These are phyloP conservation scores for Pseudogymnoascus pannorum DNA, from an alignment of 2,329 filamentous ascomycete genomes.

Conservation along the genomic window DNA sequence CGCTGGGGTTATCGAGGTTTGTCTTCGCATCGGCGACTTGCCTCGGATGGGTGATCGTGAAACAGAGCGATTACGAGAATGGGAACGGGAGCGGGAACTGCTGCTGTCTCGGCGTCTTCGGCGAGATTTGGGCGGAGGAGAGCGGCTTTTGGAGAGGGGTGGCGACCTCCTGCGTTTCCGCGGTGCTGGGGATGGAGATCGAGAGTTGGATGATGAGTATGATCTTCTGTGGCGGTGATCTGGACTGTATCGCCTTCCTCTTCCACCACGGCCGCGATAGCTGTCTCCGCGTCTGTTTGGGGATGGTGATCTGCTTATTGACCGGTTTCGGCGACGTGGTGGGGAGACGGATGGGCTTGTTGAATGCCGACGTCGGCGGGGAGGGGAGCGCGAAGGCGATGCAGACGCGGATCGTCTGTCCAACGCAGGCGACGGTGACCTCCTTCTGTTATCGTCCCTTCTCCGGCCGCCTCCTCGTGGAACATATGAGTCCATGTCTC, in stretches of 20 bases:
- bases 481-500: constrained; percentile 29
- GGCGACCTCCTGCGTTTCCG: constrained; percentile 27
- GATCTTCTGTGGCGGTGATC: constrained; percentile 27
- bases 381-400: constrained; percentile 26
- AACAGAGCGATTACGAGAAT: constrained; percentile 15
- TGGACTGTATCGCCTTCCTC: constrained; percentile 26
- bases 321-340: constrained; percentile 22
- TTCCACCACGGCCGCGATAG: constrained; percentile 24
- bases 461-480: constrained; percentile 25
- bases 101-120: constrained; percentile 22
- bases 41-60: constrained; percentile 7
- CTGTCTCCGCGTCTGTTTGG: constrained; percentile 22
- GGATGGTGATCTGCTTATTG: constrained; percentile 21
- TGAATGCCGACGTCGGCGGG: constrained; percentile 22
- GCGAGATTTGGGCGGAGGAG: constrained; percentile 23
- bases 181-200: constrained; percentile 19
- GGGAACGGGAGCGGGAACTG: constrained; percentile 27
- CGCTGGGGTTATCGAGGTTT: neutral
- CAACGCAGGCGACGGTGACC: constrained; percentile 18
- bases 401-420: constrained; percentile 17
- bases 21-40: constrained; percentile 5
- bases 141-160: constrained; percentile 24
- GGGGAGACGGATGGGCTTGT: constrained; percentile 28
- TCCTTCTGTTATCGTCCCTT: constrained; percentile 26
- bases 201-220: constrained; percentile 18